phyloP scores from a whole-genome alignment of 106 monocot species.

The Alisma plantagoaquatica region DNA sequence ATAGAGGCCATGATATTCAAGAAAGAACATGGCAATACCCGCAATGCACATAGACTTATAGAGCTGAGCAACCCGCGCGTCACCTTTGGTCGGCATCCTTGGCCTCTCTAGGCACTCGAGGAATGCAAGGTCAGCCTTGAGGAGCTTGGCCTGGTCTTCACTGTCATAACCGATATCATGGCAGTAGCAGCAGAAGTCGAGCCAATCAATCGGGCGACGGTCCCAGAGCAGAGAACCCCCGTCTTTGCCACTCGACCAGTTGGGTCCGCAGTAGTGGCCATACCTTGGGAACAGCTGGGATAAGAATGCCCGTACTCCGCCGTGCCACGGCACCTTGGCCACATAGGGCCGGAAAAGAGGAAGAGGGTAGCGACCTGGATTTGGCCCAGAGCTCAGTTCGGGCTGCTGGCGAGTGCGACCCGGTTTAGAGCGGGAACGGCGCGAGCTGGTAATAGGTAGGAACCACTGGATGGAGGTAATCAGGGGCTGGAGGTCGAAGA shows the following conservation, averaged over 20 bases:
- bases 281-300: conserved; percentile 90
- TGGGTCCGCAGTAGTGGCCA: conserved; percentile 97
- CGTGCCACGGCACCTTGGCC: conserved; percentile 88
- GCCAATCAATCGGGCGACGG: conserved; percentile 78
- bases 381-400: neutral
- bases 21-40: neutral
- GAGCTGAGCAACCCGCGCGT: conserved; percentile 32
- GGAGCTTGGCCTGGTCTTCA: conserved; percentile 68
- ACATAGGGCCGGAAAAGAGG: conserved; percentile 81
- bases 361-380: neutral
- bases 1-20: too few relatives aligned
- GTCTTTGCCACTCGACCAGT: conserved; percentile 99
- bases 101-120: conserved; percentile 80
- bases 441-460: conserved; percentile 1
- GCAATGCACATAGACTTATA: conserved; percentile 84
- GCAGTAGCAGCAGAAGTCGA: conserved; percentile 97
- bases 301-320: conserved; percentile 65
- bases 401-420: neutral
- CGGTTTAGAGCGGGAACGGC: conserved; percentile 2
- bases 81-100: conserved; percentile 61
- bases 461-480: conserved; percentile 10
- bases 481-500: conserved; percentile 1
- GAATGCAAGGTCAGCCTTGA: conserved; percentile 85
- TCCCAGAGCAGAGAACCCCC: conserved; percentile 87
- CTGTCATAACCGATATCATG: conserved; percentile 97